Conservation (phyloP, 352 stramenopile genomes). For the Phytophthora fragariae region DNA sequence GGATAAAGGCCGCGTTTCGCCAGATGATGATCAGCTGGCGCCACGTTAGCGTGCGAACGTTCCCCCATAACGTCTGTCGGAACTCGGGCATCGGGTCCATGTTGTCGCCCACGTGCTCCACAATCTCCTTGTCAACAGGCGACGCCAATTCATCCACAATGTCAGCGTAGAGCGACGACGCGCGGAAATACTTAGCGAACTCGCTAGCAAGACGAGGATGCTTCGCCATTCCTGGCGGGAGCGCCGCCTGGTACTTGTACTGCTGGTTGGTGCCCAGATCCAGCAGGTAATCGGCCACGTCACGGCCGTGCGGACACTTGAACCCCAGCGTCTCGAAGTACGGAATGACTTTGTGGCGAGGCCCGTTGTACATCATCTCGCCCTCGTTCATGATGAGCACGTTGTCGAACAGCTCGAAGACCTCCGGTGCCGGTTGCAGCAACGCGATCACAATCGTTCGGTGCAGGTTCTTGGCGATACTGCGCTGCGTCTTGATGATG, state of each 20-base stretch:
- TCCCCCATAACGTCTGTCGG: constrained; percentile 40
- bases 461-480: constrained; percentile 41
- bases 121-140: constrained; percentile 20
- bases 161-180: constrained; percentile 26
- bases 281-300: constrained; percentile 51
- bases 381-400: constrained; percentile 75
- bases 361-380: constrained; percentile 85
- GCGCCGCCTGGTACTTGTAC: constrained; percentile 38
- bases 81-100: constrained; percentile 46
- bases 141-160: constrained; percentile 29
- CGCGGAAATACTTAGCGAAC: constrained; percentile 30
- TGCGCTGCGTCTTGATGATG: constrained; percentile 42
- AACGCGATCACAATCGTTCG: constrained; percentile 64
- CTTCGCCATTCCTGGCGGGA: constrained; percentile 17
- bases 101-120: constrained; percentile 20
- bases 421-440: constrained; percentile 74
- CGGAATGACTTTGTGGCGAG: constrained; percentile 56
- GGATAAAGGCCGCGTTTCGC: constrained; percentile 44
- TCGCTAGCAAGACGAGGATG: constrained; percentile 34
- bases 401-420: constrained; percentile 59
- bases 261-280: constrained; percentile 46
- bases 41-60: constrained; percentile 22
- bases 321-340: constrained; percentile 69
- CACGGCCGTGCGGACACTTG: constrained; percentile 43
- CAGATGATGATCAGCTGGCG: constrained; percentile 67